Base-by-base conservation (phyloP, 1,284 basidiomycete species). In the Leccinum huronense region DNA sequence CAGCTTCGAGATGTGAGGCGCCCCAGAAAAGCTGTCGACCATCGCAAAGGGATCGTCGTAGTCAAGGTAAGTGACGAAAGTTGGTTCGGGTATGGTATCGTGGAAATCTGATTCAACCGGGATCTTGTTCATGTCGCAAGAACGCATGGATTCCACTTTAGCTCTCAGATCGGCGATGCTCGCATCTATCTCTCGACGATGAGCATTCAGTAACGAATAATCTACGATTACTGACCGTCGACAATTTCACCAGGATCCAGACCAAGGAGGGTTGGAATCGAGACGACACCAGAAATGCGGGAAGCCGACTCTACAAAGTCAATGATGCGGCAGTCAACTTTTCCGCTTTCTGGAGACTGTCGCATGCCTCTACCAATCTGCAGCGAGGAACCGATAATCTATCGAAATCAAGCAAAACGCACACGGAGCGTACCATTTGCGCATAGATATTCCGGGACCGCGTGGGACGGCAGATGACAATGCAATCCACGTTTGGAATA, bases 351-450 rank as follows among this genome's bases (percentile, higher is more conserved):
- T 2, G 93, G 91, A 0, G 92, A 95, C 31, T 93, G 81, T 63
- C 97, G 84, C 83, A 98, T 90, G 8, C 97, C 96, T 60, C 97
- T 85, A 0, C 96, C 97, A 68, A 98, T 94, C 93, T 95, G 65
- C 5, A 54, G 16, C n/a, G 51, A 51, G 19, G 60, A 36, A 53
- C 62, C 23, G 58, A 59, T 48, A n/a, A 38, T 6, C 11, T 59
- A 38, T 23, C 6, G 53, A 45, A 30, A 27, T 42, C 36, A 51
- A 38, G 34, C 33, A 48, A 53, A 40, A 54, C 27, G 14, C 11
- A 56, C 16, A n/a, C 38, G 31, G 54, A 57, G 63, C 80, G 54
- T 65, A 92, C 93, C 95, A 98, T 99, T 73, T 98, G 97, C 4
- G 91, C 86, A 70, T 96, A 95, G 8, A 97, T 77, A 74, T 97